A percentile compares a stretch with the other conserved stretches of the same genome.
Evolutionary conservation across 2,329 filamentous ascomycete species (phyloP).

Genomic region (Tothia fuscella): DNA sequence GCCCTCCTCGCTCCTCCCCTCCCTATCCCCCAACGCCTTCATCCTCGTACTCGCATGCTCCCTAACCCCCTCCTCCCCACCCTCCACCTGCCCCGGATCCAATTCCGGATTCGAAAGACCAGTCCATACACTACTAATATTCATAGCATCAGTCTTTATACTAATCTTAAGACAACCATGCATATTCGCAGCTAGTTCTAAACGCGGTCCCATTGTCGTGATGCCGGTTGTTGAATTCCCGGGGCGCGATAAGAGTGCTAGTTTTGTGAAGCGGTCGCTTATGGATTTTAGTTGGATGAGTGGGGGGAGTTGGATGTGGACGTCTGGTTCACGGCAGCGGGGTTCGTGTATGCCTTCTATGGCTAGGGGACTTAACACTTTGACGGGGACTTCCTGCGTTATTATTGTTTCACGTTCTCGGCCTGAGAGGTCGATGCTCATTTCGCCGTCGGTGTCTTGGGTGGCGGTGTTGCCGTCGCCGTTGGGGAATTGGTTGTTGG

Average conservation of each 20-base stretch:
- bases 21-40: slow-evolving; percentile 42
- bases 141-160: slow-evolving; percentile 70
- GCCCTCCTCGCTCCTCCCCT: slow-evolving; percentile 59
- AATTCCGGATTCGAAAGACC: slow-evolving; percentile 78
- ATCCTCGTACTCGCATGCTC: slow-evolving; percentile 76
- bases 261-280: slow-evolving; percentile 86
- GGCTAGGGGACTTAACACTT: slow-evolving; percentile 68
- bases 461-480: too few species aligned
- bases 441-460: slow-evolving; percentile 30
- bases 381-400: slow-evolving; percentile 91
- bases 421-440: slow-evolving; percentile 16
- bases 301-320: slow-evolving; percentile 82
- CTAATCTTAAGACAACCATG: slow-evolving; percentile 73
- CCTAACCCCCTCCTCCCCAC: slow-evolving; percentile 52
- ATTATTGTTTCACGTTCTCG: slow-evolving; percentile 79
- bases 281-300: slow-evolving; percentile 84
- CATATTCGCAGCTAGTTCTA: slow-evolving; percentile 90
- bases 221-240: slow-evolving; percentile 26
- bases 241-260: slow-evolving; percentile 40
- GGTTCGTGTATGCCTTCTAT: slow-evolving; percentile 95
- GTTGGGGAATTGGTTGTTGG: slow-evolving; percentile 15
- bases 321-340: slow-evolving; percentile 77
- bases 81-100: slow-evolving; percentile 60
- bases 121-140: slow-evolving; percentile 76
- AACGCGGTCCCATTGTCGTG: slow-evolving; percentile 40